phyloP scores from a whole-genome alignment of 2,329 filamentous ascomycete genomes.

The Zymoseptoria brevis region DNA sequence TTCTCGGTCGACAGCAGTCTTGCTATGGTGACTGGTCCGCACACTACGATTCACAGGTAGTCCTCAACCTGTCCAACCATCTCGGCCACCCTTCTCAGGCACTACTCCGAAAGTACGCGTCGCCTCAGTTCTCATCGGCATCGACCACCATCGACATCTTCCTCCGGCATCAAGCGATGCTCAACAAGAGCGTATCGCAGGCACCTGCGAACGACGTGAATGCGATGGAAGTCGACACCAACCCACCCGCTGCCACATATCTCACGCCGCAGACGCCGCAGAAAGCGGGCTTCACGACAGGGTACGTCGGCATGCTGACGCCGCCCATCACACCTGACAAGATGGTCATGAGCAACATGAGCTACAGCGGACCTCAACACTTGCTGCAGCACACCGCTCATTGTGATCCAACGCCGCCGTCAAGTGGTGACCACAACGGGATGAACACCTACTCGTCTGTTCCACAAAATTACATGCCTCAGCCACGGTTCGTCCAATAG shows the following conservation, averaged over 20 bases:
- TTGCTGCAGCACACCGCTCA: constrained; percentile 19
- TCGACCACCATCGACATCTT: constrained; percentile 59
- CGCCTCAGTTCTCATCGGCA: constrained; percentile 56
- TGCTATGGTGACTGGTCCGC: constrained; percentile 66
- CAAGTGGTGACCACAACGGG: constrained; percentile 22
- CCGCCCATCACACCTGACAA: constrained; percentile 76
- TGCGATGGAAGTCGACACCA: constrained; percentile 20
- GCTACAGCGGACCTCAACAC: constrained; percentile 20
- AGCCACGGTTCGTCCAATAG: constrained; percentile 26
- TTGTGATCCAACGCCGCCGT: constrained; percentile 28
- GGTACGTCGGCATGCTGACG: constrained; percentile 70
- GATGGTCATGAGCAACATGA: constrained; percentile 25
- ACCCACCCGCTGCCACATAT: constrained; percentile 30
- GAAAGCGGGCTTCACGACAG: constrained; percentile 60
- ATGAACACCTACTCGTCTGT: constrained; percentile 13
- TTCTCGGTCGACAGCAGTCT: constrained; percentile 71
- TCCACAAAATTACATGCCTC: constrained; percentile 19
- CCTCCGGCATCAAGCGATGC: constrained; percentile 50
- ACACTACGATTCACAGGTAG: constrained; percentile 59
- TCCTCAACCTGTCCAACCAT: constrained; percentile 57
- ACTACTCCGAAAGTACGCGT: constrained; percentile 60
- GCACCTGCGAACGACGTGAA: constrained; percentile 15
- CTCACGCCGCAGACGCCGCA: constrained; percentile 70
- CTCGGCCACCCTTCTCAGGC: constrained; percentile 60
- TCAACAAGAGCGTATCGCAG: constrained; percentile 25